Conservation (phyloP, 441 rosid genomes). For the Oxalis stricta region DNA sequence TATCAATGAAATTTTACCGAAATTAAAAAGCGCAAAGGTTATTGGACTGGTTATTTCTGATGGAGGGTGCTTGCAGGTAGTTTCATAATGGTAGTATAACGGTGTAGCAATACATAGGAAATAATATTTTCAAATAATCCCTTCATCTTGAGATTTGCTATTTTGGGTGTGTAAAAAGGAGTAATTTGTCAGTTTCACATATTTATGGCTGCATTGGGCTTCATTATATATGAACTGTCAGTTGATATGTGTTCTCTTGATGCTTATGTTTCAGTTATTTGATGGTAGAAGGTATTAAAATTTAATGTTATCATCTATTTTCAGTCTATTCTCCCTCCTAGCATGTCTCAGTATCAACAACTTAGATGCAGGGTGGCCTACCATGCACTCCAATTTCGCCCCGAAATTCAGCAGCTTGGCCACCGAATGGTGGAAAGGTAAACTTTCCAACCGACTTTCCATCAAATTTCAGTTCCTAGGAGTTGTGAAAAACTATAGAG, state of each 20-base stretch:
- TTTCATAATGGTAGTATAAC: slow-evolving; percentile 7
- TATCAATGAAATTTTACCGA: slow-evolving; percentile 65
- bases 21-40: slow-evolving; percentile 54
- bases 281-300: too few relatives aligned
- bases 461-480: slow-evolving; percentile 1
- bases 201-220: neutral
- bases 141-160: slow-evolving; percentile 7
- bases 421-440: slow-evolving; percentile 79
- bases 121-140: neutral
- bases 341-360: slow-evolving; percentile 79
- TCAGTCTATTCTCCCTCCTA: slow-evolving; percentile 75
- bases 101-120: neutral
- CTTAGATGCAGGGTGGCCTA: slow-evolving; percentile 94
- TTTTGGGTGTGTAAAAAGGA: neutral
- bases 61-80: slow-evolving; percentile 96
- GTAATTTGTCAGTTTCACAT: neutral
- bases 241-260: neutral
- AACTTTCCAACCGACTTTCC: slow-evolving; percentile 4
- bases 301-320: slow-evolving; percentile 14
- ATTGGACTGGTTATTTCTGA: slow-evolving; percentile 60
- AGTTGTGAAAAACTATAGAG: neutral
- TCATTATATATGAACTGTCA: neutral
- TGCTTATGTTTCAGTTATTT: too few relatives aligned
- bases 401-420: slow-evolving; percentile 72
- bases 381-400: slow-evolving; percentile 87